Base-by-base conservation (phyloP, 225 moss, liverwort and hornwort genomes). In the Polytrichum formosum region DNA sequence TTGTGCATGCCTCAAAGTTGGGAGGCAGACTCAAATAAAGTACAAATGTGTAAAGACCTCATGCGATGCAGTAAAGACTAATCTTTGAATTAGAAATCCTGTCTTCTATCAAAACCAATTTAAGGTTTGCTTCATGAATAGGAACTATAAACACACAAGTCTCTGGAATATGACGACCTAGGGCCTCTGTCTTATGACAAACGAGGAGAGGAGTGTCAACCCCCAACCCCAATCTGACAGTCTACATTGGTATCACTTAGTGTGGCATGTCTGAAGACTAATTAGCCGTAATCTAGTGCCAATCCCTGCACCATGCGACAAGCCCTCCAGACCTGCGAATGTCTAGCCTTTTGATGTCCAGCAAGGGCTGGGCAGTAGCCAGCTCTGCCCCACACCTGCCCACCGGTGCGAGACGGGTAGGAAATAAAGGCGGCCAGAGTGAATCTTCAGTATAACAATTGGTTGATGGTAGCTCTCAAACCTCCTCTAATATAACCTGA, bases 261-360 rank as follows among this genome's bases (percentile, higher is more conserved):
- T 55, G 63, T 66, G 73, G 75, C 75, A 56, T 59, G 56, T 78
- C 72, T 76, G 69, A 72, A 75, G 67, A 74, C 74, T 77, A 78
- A 89, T 97, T 97, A 97, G 96, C 96, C 96, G 71, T 97, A 93
- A 77, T 97, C 96, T 81, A 97, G 84, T 76, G 93, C 77, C 75
- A 97, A 76, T 6, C 96, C 96, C 86, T 97, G 96, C 82, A 97
- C 91, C 96, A 97, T 97, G 89, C 96, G 96, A 87, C 96, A 97
- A 78, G 90, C 83, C 83, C 96, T 93, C 96, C 96, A 97, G 77
- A 97, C 85, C 82, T 97, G 96, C 74, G 96, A 94, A 81, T 79
- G 79, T 55, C 74, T 84, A 55, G 84, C 75, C 75, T 84, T 82
- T 75, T 79, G 87, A 84, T 81, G 81, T 75, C 81, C 84, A 77